Conservation (phyloP, 805 yeast genomes). For the Torulaspora maleeae region DNA sequence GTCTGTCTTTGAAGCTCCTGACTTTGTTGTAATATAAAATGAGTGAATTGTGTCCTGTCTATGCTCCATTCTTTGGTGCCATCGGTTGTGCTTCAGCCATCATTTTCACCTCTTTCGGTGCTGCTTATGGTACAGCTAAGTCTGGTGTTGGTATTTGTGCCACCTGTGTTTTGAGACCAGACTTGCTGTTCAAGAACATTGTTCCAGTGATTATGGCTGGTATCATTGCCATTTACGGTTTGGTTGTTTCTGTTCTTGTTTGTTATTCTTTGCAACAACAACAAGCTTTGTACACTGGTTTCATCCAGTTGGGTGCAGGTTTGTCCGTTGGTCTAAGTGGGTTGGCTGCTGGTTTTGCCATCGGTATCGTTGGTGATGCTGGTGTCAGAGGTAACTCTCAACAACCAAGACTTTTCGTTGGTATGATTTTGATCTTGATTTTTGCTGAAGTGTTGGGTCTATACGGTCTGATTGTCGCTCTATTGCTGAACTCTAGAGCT, state of each 20-base stretch:
- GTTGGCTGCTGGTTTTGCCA: constrained; percentile 97
- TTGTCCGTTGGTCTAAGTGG: constrained; percentile 95
- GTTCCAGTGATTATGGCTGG: constrained; percentile 99
- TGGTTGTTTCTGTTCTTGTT: constrained; percentile 92
- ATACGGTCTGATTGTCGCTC: constrained; percentile 96
- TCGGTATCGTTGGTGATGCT: constrained; percentile 99
- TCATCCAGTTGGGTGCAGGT: constrained; percentile 98
- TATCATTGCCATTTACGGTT: constrained; percentile 97
- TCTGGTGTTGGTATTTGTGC: constrained; percentile 99
- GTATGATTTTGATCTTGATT: constrained; percentile 97
- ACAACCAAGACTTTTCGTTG: constrained; percentile 97
- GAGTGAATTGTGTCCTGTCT: constrained; percentile 40
- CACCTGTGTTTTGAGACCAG: constrained; percentile 96
- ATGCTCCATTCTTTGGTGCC: constrained; percentile 94
- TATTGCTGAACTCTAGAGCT: constrained; percentile 96
- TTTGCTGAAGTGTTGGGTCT: constrained; percentile 98
- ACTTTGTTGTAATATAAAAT: constrained; percentile 12
- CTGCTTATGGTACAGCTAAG: constrained; percentile 98
- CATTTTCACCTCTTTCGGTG: constrained; percentile 98
- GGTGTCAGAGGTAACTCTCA: constrained; percentile 99
- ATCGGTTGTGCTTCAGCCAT: constrained; percentile 99
- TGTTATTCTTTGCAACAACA: constrained; percentile 83
- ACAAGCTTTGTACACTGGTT: constrained; percentile 94
- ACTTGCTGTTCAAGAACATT: constrained; percentile 83
- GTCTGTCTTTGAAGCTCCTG: not conserved